These are phyloP conservation scores for Saccharomycopsis malanga DNA, from an alignment of 805 yeast genomes.

Conservation along the genomic window DNA sequence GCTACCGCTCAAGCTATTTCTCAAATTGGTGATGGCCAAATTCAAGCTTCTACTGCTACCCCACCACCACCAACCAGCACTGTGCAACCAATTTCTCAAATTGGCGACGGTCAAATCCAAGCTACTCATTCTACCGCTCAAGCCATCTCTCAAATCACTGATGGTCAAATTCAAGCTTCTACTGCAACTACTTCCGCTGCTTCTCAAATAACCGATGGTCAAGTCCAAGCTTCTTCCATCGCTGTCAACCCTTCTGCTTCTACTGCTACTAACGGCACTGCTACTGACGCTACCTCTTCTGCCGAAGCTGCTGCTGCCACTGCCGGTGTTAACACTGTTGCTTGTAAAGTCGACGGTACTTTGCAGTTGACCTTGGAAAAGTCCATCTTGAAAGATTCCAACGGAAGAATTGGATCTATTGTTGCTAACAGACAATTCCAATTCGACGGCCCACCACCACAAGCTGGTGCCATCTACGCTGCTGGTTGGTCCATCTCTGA, in stretches of 20 bases:
- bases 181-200: slow-evolving; percentile 26
- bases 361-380: slow-evolving; percentile 45
- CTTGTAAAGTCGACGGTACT: slow-evolving; percentile 31
- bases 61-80: slow-evolving; percentile 26
- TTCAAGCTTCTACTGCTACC: slow-evolving; percentile 32
- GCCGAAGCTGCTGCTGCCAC: slow-evolving; percentile 27
- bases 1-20: slow-evolving; percentile 25
- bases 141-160: slow-evolving; percentile 39
- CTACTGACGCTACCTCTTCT: slow-evolving; percentile 26
- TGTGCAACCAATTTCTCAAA: slow-evolving; percentile 32
- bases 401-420: slow-evolving; percentile 63
- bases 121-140: slow-evolving; percentile 28
- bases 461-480: slow-evolving; percentile 60
- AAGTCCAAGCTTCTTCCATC: slow-evolving; percentile 27
- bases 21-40: slow-evolving; percentile 49
- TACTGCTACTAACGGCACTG: slow-evolving; percentile 18
- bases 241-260: slow-evolving; percentile 26
- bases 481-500: slow-evolving; percentile 54
- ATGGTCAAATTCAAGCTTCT: slow-evolving; percentile 43
- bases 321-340: slow-evolving; percentile 25
- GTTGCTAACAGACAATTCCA: slow-evolving; percentile 73
- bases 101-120: slow-evolving; percentile 41
- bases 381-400: slow-evolving; percentile 45
- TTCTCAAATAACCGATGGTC: slow-evolving; percentile 29
- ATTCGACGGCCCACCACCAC: slow-evolving; percentile 75